Evolutionary conservation across 129 eudicot species (phyloP).

Genomic region (Silybum marianum): DNA sequence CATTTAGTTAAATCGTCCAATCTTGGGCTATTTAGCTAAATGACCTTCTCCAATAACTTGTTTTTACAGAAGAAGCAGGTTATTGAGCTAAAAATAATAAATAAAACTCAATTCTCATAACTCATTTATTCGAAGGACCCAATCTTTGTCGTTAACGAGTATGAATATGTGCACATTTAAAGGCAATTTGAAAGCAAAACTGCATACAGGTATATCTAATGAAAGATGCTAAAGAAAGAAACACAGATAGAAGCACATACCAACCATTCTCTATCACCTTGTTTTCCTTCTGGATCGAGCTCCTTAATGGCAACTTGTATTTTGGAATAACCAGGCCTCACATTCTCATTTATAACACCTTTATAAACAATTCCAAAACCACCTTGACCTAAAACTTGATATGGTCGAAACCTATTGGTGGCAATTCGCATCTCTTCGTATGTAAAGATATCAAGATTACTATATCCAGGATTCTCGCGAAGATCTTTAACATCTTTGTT

Average conservation of each 20-base stretch:
- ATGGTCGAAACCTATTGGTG: conserved; percentile 74
- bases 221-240: neutral
- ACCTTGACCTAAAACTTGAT: conserved; percentile 90
- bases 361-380: conserved; percentile 94
- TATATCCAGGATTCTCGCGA: conserved; percentile 65
- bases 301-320: conserved; percentile 82
- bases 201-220: neutral
- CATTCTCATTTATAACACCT: conserved; percentile 83
- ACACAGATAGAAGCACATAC: conserved; percentile 40
- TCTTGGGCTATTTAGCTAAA: no score
- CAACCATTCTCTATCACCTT: conserved; percentile 99
- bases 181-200: neutral
- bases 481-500: conserved; percentile 76
- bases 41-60: no score
- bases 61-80: no score
- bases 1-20: no score
- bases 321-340: conserved; percentile 68
- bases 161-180: no score
- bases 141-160: no score
- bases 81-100: no score
- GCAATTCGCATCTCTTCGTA: conserved; percentile 91
- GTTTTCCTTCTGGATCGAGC: conserved; percentile 87
- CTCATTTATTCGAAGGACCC: no score
- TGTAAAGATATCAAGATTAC: conserved; percentile 81
- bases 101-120: no score